These are phyloP conservation scores for Backusella westeae DNA, from an alignment of 192 early-diverging fungal genomes.

Conservation along the genomic window DNA sequence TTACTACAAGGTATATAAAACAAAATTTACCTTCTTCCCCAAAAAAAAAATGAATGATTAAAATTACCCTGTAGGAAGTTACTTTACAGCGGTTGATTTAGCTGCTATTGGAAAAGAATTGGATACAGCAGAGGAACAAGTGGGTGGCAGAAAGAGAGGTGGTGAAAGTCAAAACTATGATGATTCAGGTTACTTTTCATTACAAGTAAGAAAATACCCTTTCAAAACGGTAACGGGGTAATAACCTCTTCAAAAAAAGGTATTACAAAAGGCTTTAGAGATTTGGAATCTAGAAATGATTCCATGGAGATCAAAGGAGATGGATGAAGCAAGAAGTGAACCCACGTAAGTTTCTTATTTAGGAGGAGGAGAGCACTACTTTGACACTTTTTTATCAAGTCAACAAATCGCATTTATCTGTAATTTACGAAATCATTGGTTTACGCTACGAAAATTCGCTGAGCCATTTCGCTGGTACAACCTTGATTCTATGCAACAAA, in stretches of 20 bases:
- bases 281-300: constrained; percentile 61
- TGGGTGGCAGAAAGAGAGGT: constrained; percentile 15
- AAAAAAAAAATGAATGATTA: neutral
- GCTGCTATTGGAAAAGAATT: constrained; percentile 65
- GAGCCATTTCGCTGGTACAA: constrained; percentile 73
- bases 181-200: constrained; percentile 71
- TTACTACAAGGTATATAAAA: constrained; percentile 12
- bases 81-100: constrained; percentile 77
- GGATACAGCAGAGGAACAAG: constrained; percentile 57
- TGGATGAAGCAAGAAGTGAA: constrained; percentile 37
- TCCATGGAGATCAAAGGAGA: constrained; percentile 50
- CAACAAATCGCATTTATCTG: constrained; percentile 67
- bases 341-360: constrained; percentile 49
- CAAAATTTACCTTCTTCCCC: too few species aligned
- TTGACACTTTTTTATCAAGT: constrained; percentile 16
- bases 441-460: constrained; percentile 69
- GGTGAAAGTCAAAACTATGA: constrained; percentile 53
- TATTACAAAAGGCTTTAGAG: constrained; percentile 49
- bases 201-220: constrained; percentile 41
- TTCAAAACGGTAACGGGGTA: neutral
- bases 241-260: constrained; percentile 28
- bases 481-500: constrained; percentile 55
- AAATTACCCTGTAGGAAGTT: constrained; percentile 39
- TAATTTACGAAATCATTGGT: constrained; percentile 63
- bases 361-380: neutral